Evolutionary conservation across 129 eudicot genomes (phyloP), one percentile per base, ranked within the genome.

Genomic region (Dittrichia graveolens): DNA sequence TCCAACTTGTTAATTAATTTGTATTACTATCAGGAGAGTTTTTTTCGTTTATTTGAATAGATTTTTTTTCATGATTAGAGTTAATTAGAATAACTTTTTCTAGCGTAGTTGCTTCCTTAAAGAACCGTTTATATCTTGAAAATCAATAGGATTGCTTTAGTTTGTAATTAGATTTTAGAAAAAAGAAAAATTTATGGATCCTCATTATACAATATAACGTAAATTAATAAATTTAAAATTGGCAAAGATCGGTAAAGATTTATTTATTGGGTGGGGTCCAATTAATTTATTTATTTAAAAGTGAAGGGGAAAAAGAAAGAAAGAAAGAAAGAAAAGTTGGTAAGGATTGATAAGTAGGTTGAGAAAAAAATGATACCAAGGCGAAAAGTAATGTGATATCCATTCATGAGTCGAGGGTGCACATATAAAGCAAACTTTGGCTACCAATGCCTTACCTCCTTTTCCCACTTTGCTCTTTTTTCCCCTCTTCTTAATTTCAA

Each of bases 301-400:
- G 41, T 4, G 10, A 31, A 31, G 34, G 3, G 6, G 13, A 12
- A 55, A 12, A 34, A 31, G 4, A 10, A 40, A 11, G 8, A 9
- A 42, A 49, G 42, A 1, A 42, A 39, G 41, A 14, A 15, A 54
- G 34, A 31, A 59, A 72, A 60, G 60, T 73, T 35, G 38, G 69
- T 60, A 40, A 71, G 46, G 57, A 56, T 44, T 75, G 80, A 65
- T 75, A 65, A 75, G 80, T 66, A 57, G 13, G 56, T 39, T 66
- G 58, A 65, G 64, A 45, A 65, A 53, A 71, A 35, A 54, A 34
- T 13, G 59, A 43, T 41, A 66, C 52, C 48, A 46, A 50, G 15
- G 57, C 57, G 80, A 67, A 75, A 76, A 76, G 74, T 40, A 67
- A 76, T 66, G 74, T 73, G 75, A 70, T 67, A 45, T 48, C 60